Conservation (phyloP, 371 early-diverging fungal genomes). For the Syncephalastrum sp. region DNA sequence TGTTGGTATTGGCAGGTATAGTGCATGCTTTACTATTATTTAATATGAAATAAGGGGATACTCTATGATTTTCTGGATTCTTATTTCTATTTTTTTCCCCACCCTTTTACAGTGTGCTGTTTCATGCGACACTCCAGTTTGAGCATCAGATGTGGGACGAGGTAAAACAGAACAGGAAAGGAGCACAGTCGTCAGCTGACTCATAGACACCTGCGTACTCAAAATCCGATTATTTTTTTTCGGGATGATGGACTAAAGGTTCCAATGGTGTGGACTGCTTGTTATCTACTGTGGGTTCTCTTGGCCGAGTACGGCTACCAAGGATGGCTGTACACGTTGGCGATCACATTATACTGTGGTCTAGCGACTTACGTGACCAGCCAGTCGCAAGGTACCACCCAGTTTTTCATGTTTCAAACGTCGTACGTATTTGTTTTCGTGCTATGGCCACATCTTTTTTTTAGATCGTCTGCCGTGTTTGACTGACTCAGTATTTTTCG, state of each 20-base stretch:
- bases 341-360: constrained; percentile 30
- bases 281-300: constrained; percentile 36
- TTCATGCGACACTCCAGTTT: constrained; percentile 42
- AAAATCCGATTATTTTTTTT: too few relatives aligned
- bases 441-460: too few relatives aligned
- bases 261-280: constrained; percentile 47
- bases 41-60: neutral
- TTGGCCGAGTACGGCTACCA: constrained; percentile 30
- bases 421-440: constrained; percentile 22
- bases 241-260: constrained; percentile 19
- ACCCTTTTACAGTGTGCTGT: constrained; percentile 24
- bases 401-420: constrained; percentile 45
- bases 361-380: constrained; percentile 41
- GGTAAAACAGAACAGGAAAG: constrained; percentile 19
- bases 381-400: constrained; percentile 33
- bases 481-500: neutral
- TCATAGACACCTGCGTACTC: too few relatives aligned
- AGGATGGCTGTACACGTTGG: constrained; percentile 10
- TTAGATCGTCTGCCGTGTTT: neutral
- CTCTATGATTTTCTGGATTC: neutral
- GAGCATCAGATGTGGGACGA: constrained; percentile 52
- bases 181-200: neutral
- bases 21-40: neutral
- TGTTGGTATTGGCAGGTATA: constrained; percentile 46
- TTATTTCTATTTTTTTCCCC: neutral